Conservation (phyloP, 169 alveolate genomes). For the Eimeria necatrix region DNA sequence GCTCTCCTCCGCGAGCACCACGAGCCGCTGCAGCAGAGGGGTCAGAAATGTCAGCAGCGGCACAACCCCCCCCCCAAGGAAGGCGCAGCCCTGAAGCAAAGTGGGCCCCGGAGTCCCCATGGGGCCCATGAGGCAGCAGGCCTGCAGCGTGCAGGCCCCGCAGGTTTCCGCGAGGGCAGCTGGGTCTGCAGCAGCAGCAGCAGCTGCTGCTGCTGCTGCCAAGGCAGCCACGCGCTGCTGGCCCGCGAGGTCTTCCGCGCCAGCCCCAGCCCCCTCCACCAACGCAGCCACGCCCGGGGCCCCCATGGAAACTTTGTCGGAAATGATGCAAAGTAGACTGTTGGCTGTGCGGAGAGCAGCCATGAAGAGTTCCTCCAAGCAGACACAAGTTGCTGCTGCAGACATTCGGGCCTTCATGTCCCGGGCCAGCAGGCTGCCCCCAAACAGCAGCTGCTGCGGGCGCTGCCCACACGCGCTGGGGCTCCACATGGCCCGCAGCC, state of each 20-base stretch:
- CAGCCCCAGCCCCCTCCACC: not conserved
- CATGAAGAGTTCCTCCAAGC: not conserved
- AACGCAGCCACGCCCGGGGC: not conserved
- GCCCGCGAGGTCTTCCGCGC: not conserved
- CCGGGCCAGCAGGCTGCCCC: constrained; percentile 14
- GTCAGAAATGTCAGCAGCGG: constrained; percentile 42
- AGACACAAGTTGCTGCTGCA: constrained; percentile 1
- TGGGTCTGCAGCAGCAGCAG: constrained; percentile 37
- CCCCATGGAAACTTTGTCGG: not conserved
- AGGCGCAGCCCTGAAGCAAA: constrained; percentile 64
- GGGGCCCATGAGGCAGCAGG: constrained; percentile 31
- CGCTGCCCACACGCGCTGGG: constrained; percentile 20
- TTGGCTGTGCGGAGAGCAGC: constrained; percentile 34
- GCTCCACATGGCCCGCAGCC: not conserved
- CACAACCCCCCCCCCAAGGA: constrained; percentile 58
- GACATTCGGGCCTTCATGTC: not conserved
- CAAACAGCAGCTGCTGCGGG: constrained; percentile 29
- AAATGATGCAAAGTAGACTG: not conserved
- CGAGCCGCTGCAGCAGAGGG: constrained; percentile 53
- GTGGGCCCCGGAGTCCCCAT: constrained; percentile 10
- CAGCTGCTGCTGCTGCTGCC: constrained; percentile 44
- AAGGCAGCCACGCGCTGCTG: not conserved
- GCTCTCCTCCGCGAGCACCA: not conserved
- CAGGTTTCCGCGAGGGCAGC: not conserved
- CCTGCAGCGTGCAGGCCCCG: constrained; percentile 22